Conservation (phyloP, 2,329 filamentous ascomycete genomes). For the Geosmithia putterillii region DNA sequence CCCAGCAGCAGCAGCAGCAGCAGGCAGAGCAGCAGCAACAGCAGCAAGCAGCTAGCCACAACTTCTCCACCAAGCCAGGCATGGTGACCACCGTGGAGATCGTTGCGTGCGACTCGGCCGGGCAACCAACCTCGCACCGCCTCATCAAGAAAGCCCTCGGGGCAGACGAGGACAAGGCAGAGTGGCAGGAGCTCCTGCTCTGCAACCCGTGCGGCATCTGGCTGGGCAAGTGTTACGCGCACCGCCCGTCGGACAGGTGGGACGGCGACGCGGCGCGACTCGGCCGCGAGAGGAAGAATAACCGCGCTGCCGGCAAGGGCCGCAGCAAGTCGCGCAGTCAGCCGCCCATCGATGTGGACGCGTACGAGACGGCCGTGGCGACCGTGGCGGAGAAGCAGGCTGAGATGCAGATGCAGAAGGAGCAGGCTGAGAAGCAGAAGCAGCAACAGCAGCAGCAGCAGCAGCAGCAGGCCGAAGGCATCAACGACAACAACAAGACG, state of each 20-base stretch:
- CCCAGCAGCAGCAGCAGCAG: constrained; percentile 39
- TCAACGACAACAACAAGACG: not conserved
- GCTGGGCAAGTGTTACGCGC: constrained; percentile 77
- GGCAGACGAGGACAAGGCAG: constrained; percentile 47
- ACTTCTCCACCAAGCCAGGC: constrained; percentile 58
- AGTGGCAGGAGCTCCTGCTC: constrained; percentile 61
- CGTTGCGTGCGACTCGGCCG: constrained; percentile 48
- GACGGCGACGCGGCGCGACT: constrained; percentile 47
- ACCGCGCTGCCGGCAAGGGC: constrained; percentile 18
- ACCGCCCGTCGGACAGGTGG: constrained; percentile 79
- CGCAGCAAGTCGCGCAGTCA: constrained; percentile 29
- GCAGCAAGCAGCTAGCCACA: no score
- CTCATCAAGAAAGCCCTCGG: constrained; percentile 65
- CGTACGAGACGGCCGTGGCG: not conserved
- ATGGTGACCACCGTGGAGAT: constrained; percentile 64
- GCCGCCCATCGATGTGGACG: not conserved
- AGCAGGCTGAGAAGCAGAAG: no score
- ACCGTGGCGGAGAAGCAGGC: constrained; percentile 16
- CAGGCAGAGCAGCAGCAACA: no score
- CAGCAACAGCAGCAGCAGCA: not conserved
- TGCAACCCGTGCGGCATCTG: constrained; percentile 97
- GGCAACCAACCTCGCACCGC: constrained; percentile 54
- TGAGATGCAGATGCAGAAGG: no score
- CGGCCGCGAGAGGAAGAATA: constrained; percentile 37
- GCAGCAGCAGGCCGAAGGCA: not conserved